A percentile compares a stretch with the other conserved stretches of the same genome.
phyloP scores from a whole-genome alignment of 2,329 filamentous ascomycete species.

The Lecanicillium sp. region DNA sequence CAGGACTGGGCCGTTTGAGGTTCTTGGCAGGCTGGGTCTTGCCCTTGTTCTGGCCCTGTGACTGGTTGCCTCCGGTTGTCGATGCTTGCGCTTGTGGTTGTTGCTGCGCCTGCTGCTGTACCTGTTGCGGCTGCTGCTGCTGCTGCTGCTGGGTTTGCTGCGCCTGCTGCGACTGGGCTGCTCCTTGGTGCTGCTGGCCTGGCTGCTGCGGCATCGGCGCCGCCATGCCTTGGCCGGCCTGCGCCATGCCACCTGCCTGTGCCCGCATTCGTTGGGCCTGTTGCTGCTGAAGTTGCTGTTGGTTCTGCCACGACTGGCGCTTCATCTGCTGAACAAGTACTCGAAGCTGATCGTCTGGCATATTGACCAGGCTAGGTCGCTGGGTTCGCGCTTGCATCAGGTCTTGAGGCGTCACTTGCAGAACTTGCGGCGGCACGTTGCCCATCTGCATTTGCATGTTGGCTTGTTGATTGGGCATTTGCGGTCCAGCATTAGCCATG shows the following conservation, averaged over 20 bases:
- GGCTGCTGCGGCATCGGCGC: slow-evolving; percentile 10
- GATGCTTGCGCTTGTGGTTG: slow-evolving; percentile 24
- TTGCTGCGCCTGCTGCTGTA: slow-evolving; percentile 14
- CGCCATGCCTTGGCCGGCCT: slow-evolving; percentile 10
- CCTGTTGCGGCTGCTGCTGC: slow-evolving; percentile 11
- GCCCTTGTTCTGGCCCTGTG: slow-evolving; percentile 23
- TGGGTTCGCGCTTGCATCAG: slow-evolving; percentile 21
- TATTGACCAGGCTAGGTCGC: slow-evolving; percentile 16
- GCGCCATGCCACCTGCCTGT: slow-evolving; percentile 11
- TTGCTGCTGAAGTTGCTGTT: slow-evolving; percentile 23
- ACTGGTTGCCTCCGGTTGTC: neutral
- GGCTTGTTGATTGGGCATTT: slow-evolving; percentile 11
- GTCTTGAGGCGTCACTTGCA: slow-evolving; percentile 26
- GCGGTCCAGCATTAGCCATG: slow-evolving; percentile 2
- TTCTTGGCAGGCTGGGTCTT: slow-evolving; percentile 29
- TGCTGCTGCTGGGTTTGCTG: slow-evolving; percentile 15
- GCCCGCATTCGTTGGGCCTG: slow-evolving; percentile 16
- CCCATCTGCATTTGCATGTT: slow-evolving; percentile 16
- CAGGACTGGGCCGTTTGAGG: slow-evolving; percentile 42
- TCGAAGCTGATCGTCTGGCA: slow-evolving; percentile 27
- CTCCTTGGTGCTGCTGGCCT: slow-evolving; percentile 10
- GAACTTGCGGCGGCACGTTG: slow-evolving; percentile 21
- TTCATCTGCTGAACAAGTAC: slow-evolving; percentile 24
- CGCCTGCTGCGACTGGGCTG: too few relatives aligned
- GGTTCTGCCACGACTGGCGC: slow-evolving; percentile 20